phyloP scores from a whole-genome alignment of 352 stramenopile species.

The Phytopythium kandeliae region DNA sequence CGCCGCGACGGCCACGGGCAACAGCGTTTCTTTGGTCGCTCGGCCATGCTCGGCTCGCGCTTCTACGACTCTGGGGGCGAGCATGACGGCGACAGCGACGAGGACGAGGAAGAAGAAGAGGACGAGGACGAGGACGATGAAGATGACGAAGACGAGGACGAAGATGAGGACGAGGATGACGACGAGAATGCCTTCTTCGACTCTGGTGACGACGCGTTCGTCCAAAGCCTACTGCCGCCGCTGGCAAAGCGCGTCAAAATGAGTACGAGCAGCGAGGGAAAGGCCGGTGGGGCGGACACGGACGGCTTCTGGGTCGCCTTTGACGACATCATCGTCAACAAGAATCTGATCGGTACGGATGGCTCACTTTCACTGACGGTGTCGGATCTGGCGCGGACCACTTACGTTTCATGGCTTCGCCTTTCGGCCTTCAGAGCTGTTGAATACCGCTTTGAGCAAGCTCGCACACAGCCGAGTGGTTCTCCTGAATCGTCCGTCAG shows the following conservation, averaged over 20 bases:
- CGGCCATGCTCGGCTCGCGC: constrained; percentile 4
- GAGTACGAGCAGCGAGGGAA: constrained; percentile 13
- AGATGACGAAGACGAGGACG: constrained; percentile 31
- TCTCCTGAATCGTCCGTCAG: constrained; percentile 43
- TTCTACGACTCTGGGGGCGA: constrained; percentile 8
- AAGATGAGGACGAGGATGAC: constrained; percentile 42
- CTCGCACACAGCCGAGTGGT: constrained; percentile 46
- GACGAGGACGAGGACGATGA: constrained; percentile 35
- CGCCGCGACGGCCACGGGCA: background rate
- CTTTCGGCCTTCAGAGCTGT: constrained; percentile 46
- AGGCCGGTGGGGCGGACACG: constrained; percentile 10
- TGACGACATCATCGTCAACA: constrained; percentile 51
- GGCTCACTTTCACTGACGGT: background rate
- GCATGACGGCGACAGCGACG: constrained; percentile 8
- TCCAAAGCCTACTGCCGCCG: constrained; percentile 18
- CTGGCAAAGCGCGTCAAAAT: constrained; percentile 53
- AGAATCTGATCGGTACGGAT: constrained; percentile 63
- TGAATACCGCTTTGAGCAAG: constrained; percentile 68
- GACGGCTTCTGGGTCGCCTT: constrained; percentile 72
- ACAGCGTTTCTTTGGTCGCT: constrained; percentile 3
- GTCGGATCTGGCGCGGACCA: background rate
- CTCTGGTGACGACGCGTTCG: constrained; percentile 42
- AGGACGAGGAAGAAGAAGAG: constrained; percentile 13
- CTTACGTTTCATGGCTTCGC: background rate
- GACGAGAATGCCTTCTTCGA: constrained; percentile 47